phyloP scores from a whole-genome alignment of 73 alveolate species.

The Durusdinium trenchii region DNA sequence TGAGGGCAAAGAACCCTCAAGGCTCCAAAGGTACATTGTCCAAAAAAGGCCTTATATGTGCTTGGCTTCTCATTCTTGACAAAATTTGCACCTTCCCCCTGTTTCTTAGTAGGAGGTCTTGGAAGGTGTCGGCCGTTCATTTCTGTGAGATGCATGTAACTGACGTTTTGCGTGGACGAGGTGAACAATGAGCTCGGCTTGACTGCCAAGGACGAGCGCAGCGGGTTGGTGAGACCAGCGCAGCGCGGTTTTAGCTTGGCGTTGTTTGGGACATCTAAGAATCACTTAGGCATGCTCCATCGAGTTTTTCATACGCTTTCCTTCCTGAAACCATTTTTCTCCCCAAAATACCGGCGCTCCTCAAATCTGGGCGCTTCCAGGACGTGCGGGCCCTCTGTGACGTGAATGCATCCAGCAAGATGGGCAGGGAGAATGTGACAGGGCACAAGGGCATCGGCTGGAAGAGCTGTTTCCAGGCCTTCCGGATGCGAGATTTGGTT shows the following conservation, averaged over 20 bases:
- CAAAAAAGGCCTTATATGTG: too few species aligned
- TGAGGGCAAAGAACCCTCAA: too few species aligned
- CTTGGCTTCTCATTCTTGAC: too few species aligned
- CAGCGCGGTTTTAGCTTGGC: neutral
- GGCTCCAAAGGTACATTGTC: too few species aligned
- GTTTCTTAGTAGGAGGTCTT: neutral
- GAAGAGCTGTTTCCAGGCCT: conserved; percentile 85
- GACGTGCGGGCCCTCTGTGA: conserved; percentile 75
- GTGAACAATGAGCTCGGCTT: conserved; percentile 73
- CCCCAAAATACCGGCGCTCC: neutral
- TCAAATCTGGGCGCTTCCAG: neutral
- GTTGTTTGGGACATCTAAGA: neutral
- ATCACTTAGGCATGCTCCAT: neutral
- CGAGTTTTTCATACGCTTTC: neutral
- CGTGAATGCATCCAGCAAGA: conserved; percentile 78
- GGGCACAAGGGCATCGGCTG: conserved; percentile 93
- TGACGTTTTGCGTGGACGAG: neutral
- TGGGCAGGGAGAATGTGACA: conserved; percentile 43
- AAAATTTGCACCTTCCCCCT: too few species aligned
- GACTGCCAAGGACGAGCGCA: neutral
- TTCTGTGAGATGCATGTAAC: neutral
- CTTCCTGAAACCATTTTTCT: neutral
- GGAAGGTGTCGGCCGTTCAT: neutral
- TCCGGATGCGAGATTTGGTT: too few species aligned
- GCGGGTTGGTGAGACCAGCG: neutral